These are phyloP conservation scores for Mycena galericulata DNA, from an alignment of 768 basidiomycete genomes.

Conservation along the genomic window DNA sequence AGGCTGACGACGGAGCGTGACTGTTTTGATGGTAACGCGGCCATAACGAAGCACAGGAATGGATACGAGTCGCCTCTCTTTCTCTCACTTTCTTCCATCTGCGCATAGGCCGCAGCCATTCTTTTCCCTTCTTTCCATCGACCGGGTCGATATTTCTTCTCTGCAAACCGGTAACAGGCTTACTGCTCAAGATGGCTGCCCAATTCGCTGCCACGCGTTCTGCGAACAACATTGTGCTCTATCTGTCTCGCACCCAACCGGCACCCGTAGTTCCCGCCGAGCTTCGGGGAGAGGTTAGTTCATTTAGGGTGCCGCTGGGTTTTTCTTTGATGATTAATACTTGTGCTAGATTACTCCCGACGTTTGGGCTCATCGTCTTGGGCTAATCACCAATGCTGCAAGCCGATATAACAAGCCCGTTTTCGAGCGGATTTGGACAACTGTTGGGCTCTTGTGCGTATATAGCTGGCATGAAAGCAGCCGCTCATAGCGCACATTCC, in stretches of 20 bases:
- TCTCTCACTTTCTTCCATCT: conserved; percentile 19
- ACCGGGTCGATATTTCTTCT: conserved; percentile 40
- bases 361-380: conserved; percentile 58
- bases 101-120: conserved; percentile 27
- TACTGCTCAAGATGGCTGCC: conserved; percentile 28
- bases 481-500: neutral
- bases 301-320: neutral
- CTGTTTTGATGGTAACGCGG: no score
- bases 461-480: neutral
- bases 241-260: conserved; percentile 47
- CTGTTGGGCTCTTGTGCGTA: conserved; percentile 55
- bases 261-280: conserved; percentile 51
- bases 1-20: no score
- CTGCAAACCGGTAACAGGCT: conserved; percentile 28
- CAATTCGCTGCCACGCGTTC: conserved; percentile 33
- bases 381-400: conserved; percentile 49
- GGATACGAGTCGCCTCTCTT: conserved; percentile 10
- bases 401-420: conserved; percentile 56
- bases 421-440: conserved; percentile 58
- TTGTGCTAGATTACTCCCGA: conserved; percentile 54
- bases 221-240: conserved; percentile 41
- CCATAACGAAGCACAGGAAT: conserved; percentile 1
- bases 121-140: conserved; percentile 35
- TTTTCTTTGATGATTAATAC: neutral
- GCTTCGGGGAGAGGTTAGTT: conserved; percentile 51